phyloP scores from a whole-genome alignment of 129 eudicot species.

The Saussurea involucrata region DNA sequence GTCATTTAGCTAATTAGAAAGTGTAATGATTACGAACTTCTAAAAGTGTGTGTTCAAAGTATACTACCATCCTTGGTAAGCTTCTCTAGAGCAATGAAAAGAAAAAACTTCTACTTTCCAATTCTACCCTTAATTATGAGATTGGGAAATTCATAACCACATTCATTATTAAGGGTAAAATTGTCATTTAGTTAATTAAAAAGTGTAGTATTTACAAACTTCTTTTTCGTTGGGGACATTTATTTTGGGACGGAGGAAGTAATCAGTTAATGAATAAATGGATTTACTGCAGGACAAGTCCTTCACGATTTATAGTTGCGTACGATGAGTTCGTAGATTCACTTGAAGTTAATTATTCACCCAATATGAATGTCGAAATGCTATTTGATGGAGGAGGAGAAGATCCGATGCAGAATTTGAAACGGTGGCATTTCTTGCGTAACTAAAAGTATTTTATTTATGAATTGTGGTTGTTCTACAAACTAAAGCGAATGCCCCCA shows the following conservation, averaged over 20 bases:
- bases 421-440: background rate
- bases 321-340: background rate
- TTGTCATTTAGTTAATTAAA: too few species aligned
- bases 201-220: too few species aligned
- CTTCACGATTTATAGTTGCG: constrained; percentile 5
- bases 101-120: too few species aligned
- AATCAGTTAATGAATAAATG: too few species aligned
- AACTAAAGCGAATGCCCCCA: background rate
- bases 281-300: constrained; percentile 5
- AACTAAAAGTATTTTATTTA: background rate
- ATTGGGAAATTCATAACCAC: too few species aligned
- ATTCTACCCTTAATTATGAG: too few species aligned
- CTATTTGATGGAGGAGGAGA: constrained; percentile 10
- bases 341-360: background rate
- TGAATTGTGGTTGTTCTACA: background rate
- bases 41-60: background rate
- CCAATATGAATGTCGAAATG: constrained; percentile 6
- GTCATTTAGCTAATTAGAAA: too few species aligned
- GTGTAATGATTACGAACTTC: too few species aligned
- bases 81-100: background rate
- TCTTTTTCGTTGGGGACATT: too few species aligned
- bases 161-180: too few species aligned
- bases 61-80: constrained; percentile 6
- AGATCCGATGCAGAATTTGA: background rate
- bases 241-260: too few species aligned